A percentile compares a stretch with the other conserved stretches of the same genome.
Conservation (phyloP, 495 filamentous ascomycete genomes). For the Penicillium tannophilum region DNA sequence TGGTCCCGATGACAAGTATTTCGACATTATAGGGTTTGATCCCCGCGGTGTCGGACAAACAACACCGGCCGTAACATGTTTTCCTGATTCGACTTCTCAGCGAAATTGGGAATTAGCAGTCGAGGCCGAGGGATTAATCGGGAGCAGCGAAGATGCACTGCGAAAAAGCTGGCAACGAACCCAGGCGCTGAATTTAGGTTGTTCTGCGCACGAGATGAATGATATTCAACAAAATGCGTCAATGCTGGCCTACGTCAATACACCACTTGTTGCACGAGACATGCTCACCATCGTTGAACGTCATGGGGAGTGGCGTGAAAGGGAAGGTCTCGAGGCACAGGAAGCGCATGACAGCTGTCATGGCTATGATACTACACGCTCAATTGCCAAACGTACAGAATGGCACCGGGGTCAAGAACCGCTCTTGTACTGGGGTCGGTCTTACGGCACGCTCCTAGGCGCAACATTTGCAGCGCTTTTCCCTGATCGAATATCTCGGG, state of each 20-base stretch:
- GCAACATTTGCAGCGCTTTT: conserved; percentile 57
- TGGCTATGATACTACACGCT: conserved; percentile 32
- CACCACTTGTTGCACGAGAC: conserved; percentile 49
- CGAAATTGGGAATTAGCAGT: conserved; percentile 43
- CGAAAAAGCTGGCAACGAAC: conserved; percentile 53
- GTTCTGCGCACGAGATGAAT: conserved; percentile 34
- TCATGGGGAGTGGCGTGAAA: conserved; percentile 48
- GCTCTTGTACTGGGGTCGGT: conserved; percentile 65
- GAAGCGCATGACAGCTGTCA: conserved; percentile 27
- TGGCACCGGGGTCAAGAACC: conserved; percentile 45
- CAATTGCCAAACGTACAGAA: conserved; percentile 28
- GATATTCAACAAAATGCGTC: conserved; percentile 29
- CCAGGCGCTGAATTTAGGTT: conserved; percentile 43
- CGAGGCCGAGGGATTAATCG: conserved; percentile 46
- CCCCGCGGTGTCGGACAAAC: conserved; percentile 57
- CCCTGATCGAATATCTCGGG: conserved; percentile 51
- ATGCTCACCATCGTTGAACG: conserved; percentile 55
- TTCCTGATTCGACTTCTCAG: conserved; percentile 42
- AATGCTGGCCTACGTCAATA: conserved; percentile 51
- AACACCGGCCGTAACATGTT: conserved; percentile 51
- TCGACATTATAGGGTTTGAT: conserved; percentile 60
- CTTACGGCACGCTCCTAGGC: conserved; percentile 69
- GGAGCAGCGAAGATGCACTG: conserved; percentile 33
- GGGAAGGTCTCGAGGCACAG: conserved; percentile 34
- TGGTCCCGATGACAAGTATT: conserved; percentile 38